Base-by-base conservation (phyloP, 2,329 filamentous ascomycete species). In the Colletotrichum camelliae region DNA sequence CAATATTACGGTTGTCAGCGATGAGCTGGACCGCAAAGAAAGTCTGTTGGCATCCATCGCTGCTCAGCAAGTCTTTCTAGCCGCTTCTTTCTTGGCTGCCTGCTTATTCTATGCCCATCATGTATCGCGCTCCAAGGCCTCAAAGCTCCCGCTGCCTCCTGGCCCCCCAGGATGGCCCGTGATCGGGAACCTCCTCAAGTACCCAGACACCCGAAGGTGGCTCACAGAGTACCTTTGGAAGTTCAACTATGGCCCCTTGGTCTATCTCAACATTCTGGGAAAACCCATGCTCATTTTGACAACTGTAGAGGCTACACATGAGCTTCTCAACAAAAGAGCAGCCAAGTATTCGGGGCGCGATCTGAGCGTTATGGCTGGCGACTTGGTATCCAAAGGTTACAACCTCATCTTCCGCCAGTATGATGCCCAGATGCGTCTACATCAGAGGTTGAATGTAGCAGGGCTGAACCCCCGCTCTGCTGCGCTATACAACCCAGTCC, bases 331-430 rank as follows among this genome's bases (percentile, higher is more conserved):
- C 55, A 75, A 75, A 10, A 8, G 62, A 15, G 69, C 72, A 13
- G 27, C 61, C 37, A 72, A 62, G 4, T 72, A 72, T 29, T 72
- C 72, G 4, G 61, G 62, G 31, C 61, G 62, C 3, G 21, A 69
- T 15, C 61, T 71, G 31, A 18, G 69, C 31, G 43, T 55, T 4
- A 62, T 61, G 5, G 68, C 31, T 6, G 39, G 52, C 1, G 61
- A 72, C 15, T 37, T 72, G 2, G 31, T 75, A 1, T 13, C 9
- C 4, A 67, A 43, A 2, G 69, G 62, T 1, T 72, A 62, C 31
- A 75, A 72, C 8, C 61, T 75, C 31, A 33, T 72, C 31, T 67
- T 75, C 21, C 72, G 39, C 3, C 72, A 72, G n/a, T 75, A 74
- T 7, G 72, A 67, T 6, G 7, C 55, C 3, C 68, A 15, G 3